Base-by-base conservation (phyloP, 2,329 filamentous ascomycete species). In the Myriosclerotinia curreyana region DNA sequence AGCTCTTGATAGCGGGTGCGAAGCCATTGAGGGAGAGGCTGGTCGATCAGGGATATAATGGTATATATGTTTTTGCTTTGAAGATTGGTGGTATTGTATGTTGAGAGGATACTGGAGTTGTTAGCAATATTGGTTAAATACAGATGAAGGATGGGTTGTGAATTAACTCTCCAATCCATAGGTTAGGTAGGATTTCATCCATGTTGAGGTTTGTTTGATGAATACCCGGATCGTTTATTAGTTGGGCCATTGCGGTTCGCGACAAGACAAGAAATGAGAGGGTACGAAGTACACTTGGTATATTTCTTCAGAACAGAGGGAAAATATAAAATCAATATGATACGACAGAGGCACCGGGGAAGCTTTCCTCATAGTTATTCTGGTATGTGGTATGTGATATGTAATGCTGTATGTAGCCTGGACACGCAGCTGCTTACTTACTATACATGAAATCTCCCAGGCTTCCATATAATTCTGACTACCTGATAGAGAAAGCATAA, bases 121-220 rank as follows among this genome's bases (percentile, higher is more conserved):
- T 58, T 46, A 34, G 40, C 17, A 5, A 58, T 8, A 31, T 14
- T 34, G 25, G 1, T 2, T 9, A 17, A 17, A 11, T 6, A 7
- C 0, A n/a, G 17, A 17, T 7, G 2, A 15, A 34, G 54, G n/a
- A 15, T 2, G 20, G 22, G 36, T 42, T 4, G 0, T 7, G 44
- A 2, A 46, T 22, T 22, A 34, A 58, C 54, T 58, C 54, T 58
- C 54, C 54, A 28, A 58, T 46, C 54, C 40, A 58, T 17, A 58
- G 2, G 14, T 36, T 46, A 2, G 54, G 12, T 5, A 46, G 28
- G 8, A 58, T 46, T 22, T 58, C 40, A 12, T 58, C 28, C 54
- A 58, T 58, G 4, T 58, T 58, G 3, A 46, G 31, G 3, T 46
- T 58, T 20, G 12, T 7, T n/a, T 11, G 8, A 31, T 58, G 54